Percentiles rank a stretch among this genome's conserved stretches.
Evolutionary conservation across 768 basidiomycete genomes (phyloP).

Genomic region (Macrolepiota dolichaula): DNA sequence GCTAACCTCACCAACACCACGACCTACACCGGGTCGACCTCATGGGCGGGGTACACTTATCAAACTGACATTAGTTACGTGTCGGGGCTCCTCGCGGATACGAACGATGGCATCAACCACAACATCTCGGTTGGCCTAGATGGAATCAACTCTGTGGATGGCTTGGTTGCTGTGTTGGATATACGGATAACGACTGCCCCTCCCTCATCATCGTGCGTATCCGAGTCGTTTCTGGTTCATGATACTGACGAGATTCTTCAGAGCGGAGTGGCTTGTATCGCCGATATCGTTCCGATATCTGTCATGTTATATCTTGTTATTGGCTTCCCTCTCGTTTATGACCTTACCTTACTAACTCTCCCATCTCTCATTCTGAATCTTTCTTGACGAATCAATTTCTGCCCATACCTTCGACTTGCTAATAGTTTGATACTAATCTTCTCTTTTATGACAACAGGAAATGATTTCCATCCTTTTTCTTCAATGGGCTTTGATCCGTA

Average conservation of each 20-base stretch:
- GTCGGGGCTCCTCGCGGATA: conserved; percentile 66
- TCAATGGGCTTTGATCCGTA: neutral
- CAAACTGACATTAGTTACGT: conserved; percentile 65
- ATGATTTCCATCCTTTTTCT: neutral
- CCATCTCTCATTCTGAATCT: neutral
- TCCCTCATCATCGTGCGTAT: conserved; percentile 26
- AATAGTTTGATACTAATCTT: conserved; percentile 6
- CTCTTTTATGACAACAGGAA: neutral
- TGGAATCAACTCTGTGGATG: conserved; percentile 71
- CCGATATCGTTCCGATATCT: conserved; percentile 18
- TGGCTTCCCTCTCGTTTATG: conserved; percentile 11
- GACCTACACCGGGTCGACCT: conserved; percentile 61
- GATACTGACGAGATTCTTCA: conserved; percentile 1
- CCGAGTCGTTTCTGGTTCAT: neutral
- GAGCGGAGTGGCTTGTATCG: conserved; percentile 17
- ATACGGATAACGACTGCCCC: conserved; percentile 55
- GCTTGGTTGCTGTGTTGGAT: conserved; percentile 75
- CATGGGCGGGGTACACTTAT: conserved; percentile 69
- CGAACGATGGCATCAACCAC: conserved; percentile 71
- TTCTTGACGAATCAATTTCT: neutral
- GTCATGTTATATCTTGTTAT: neutral
- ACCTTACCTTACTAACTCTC: conserved; percentile 5
- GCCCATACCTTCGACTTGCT: neutral
- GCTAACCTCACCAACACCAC: conserved; percentile 51
- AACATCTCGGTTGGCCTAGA: conserved; percentile 46